Base-by-base conservation (phyloP, 2,329 filamentous ascomycete genomes). In the Penicillium sumatraense region DNA sequence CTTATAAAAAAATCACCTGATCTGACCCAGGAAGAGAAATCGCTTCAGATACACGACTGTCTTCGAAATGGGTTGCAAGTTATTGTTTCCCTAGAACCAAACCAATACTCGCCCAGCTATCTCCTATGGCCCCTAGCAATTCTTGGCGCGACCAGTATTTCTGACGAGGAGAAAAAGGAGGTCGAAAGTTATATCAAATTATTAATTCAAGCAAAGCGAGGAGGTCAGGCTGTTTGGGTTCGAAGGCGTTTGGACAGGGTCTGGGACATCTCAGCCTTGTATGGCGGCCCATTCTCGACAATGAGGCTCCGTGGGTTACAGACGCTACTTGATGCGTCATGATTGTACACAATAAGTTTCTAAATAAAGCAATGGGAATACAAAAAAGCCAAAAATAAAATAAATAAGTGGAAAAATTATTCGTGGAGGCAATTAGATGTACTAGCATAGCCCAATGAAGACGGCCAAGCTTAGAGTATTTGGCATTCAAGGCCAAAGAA, bases 121-220 rank as follows among this genome's bases (percentile, higher is more conserved):
- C 33, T 59, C 5, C 29, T 57, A 11, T 59, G 57, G 57, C 54
- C 54, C 1, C 24, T 59, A 18, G 51, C 54, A 3, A 54, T 59
- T 2, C 20, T 57, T 5, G 57, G 54, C 1, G 44, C 51, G 2
- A 38, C 49, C 9, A 36, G 47, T 14, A 36, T 29, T 3, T n/a
- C 31, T 8, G 20, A 18, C 13, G n/a, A 35, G 16, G 51, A 51
- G 8, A 16, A 3, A 2, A 7, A 7, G 10, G 21, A 8, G 31
- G 33, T 48, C 0, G 27, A 23, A 14, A 41, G 20, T 3, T 35
- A 70, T 56, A 79, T 77, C 53, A 80, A 77, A 9, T 80, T 78
- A 48, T 72, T 71, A 62, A 79, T 72, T 24, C 10, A 33, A 20
- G 2, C 71, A 65, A 35, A 21, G 8, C 10, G 36, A n/a, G 55